Base-by-base conservation (phyloP, 2,329 filamentous ascomycete species). In the Cercospora berteroae region DNA sequence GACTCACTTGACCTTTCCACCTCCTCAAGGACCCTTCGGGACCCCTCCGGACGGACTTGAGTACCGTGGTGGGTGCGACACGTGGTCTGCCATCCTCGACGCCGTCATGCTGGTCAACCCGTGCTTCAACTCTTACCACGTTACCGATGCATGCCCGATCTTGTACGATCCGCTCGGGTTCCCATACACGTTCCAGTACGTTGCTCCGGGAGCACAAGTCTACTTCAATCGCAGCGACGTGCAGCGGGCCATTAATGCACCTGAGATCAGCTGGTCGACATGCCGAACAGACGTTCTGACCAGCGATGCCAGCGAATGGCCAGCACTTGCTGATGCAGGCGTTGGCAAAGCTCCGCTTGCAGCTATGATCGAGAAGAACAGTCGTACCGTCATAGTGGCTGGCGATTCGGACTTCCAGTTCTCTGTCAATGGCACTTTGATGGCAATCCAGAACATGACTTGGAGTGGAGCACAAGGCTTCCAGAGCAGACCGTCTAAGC, bases 1-100 rank as follows among this genome's bases (percentile, higher is more conserved):
- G 13, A 83, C 84, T 25, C 81, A 82, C 66, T 75, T 81, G 31
- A 70, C 67, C 0, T 81, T 75, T 60, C 79, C 80, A 20, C 74
- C 79, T 1, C 64, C 68, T 7, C 76, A 70, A 8, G 72, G 44
- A 27, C 59, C 63, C 16, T 71, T 65, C 2, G 31, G 20, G 59
- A 64, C 58, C 27, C 82, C 87, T 56, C 50, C 50, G 5, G 50
- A 56, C 50, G 20, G 61, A 8, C 60, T 44, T n/a, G 61, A 69
- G 5, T 57, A 67, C 12, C 33, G 55, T 4, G 50, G 44, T 12
- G 63, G 63, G 1, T 80, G 76, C 60, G 77, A 77, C 58, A 70
- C 80, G 18, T 78, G 70, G 44, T 72, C 74, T 36, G 69, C 72
- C 13, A 74, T 77, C 25, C 69, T 74, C 50, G 69, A 77, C 48